phyloP scores from a whole-genome alignment of 2,329 filamentous ascomycete species.

The Xylaria sp. region DNA sequence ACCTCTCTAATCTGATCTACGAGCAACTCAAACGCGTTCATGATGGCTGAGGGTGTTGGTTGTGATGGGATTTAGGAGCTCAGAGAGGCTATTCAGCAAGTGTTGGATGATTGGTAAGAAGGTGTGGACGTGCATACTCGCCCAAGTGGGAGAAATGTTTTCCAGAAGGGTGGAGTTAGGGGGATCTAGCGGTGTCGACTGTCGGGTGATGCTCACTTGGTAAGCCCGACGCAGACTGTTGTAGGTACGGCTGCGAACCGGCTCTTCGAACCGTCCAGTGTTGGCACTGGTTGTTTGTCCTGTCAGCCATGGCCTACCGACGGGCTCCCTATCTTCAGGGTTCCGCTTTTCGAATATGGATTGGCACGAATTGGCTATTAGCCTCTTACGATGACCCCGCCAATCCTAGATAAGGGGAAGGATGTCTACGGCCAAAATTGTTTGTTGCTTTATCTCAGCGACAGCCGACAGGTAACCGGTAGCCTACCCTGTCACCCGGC shows the following conservation, averaged over 20 bases:
- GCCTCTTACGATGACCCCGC: conserved; percentile 20
- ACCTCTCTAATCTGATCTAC: conserved; percentile 78
- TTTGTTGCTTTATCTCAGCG: conserved; percentile 3
- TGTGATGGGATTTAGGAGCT: conserved; percentile 20
- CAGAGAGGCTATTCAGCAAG: conserved; percentile 22
- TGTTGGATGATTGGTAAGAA: conserved; percentile 18
- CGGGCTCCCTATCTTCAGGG: conserved; percentile 1
- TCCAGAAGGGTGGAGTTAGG: conserved; percentile 22
- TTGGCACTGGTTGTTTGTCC: conserved; percentile 11
- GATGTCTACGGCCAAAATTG: neutral
- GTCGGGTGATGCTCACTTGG: conserved; percentile 17
- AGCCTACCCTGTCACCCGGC: conserved; percentile 9
- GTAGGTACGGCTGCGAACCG: conserved; percentile 4
- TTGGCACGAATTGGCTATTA: conserved; percentile 22
- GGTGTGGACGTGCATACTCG: conserved; percentile 1
- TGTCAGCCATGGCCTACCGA: neutral
- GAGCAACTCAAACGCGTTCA: conserved; percentile 72
- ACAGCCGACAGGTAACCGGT: conserved; percentile 1
- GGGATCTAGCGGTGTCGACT: conserved; percentile 40
- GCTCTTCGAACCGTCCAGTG: conserved; percentile 14
- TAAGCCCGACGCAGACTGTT: conserved; percentile 17
- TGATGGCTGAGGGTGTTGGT: conserved; percentile 28
- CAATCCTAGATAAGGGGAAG: conserved; percentile 10
- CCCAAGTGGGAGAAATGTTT: neutral
- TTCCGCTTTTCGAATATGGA: conserved; percentile 30